Evolutionary conservation across 768 basidiomycete genomes (phyloP).

Genomic region (Leccinum aurantiacum): DNA sequence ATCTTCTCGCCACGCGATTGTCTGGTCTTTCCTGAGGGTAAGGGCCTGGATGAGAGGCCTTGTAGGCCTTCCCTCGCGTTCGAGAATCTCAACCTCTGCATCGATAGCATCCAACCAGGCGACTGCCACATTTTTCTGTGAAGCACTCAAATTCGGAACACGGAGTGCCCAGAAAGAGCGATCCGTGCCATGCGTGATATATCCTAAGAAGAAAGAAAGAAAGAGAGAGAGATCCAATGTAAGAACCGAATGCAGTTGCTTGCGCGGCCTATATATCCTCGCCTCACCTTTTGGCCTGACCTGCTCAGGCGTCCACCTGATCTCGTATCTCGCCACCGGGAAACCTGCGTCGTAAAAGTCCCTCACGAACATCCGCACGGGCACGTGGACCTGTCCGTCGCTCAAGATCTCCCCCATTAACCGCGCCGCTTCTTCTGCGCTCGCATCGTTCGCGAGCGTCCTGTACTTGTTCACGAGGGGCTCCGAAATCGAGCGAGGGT

Average conservation of each 20-base stretch:
- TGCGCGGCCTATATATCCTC: background rate
- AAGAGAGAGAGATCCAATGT: background rate
- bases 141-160: slow-evolving; percentile 42
- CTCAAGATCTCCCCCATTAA: slow-evolving; percentile 61
- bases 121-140: slow-evolving; percentile 46
- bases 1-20: slow-evolving; percentile 58
- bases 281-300: slow-evolving; percentile 49
- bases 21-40: slow-evolving; percentile 49
- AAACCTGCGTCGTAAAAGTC: slow-evolving; percentile 58
- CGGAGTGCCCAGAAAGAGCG: slow-evolving; percentile 62
- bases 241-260: background rate
- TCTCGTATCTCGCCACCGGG: slow-evolving; percentile 66
- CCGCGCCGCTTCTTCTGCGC: slow-evolving; percentile 42
- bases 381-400: slow-evolving; percentile 66
- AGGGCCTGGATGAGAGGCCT: slow-evolving; percentile 43
- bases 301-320: slow-evolving; percentile 69
- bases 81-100: slow-evolving; percentile 45
- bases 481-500: slow-evolving; percentile 46
- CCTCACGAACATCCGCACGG: slow-evolving; percentile 58
- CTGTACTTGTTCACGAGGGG: slow-evolving; percentile 47
- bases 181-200: slow-evolving; percentile 72
- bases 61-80: slow-evolving; percentile 27
- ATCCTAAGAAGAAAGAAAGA: slow-evolving; percentile 39
- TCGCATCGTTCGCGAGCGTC: slow-evolving; percentile 40
- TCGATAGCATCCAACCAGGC: slow-evolving; percentile 56